A percentile compares a stretch with the other conserved stretches of the same genome.
Conservation (phyloP, 2,329 filamentous ascomycete species). For the Blumeriella jaapii region DNA sequence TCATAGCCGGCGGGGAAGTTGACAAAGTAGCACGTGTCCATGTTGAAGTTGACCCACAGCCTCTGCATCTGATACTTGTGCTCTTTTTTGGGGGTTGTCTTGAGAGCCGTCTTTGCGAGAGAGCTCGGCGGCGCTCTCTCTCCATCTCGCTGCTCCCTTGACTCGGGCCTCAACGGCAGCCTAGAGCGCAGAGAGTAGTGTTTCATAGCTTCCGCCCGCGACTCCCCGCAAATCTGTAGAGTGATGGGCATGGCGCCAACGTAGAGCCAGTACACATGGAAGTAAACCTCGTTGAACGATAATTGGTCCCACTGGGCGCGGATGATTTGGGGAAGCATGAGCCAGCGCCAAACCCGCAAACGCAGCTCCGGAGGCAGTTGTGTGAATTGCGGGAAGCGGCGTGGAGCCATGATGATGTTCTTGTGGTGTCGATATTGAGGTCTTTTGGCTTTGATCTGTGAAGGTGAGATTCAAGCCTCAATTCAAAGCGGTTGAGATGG, state of each 20-base stretch:
- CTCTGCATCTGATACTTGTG: background rate
- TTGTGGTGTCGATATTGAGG: too few relatives aligned
- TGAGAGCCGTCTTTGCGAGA: too few relatives aligned
- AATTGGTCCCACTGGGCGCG: slow-evolving; percentile 4
- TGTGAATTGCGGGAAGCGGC: slow-evolving; percentile 5
- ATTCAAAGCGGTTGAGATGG: too few relatives aligned
- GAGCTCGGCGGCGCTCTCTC: too few relatives aligned
- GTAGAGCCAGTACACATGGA: slow-evolving; percentile 1
- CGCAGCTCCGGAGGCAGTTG: slow-evolving; percentile 12
- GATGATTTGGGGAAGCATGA: slow-evolving; percentile 9
- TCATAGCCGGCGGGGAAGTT: slow-evolving; percentile 1
- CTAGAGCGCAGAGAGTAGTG: slow-evolving; percentile 4
- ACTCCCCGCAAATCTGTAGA: slow-evolving; percentile 6
- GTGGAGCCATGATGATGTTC: slow-evolving; percentile 5
- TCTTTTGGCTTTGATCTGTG: too few relatives aligned
- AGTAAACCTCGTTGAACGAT: background rate
- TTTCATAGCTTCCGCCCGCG: slow-evolving; percentile 8
- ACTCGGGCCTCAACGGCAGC: background rate
- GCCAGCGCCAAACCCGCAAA: slow-evolving; percentile 7
- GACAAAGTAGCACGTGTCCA: slow-evolving; percentile 11
- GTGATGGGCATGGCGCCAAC: slow-evolving; percentile 8
- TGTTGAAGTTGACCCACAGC: slow-evolving; percentile 8
- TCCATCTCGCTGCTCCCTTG: background rate
- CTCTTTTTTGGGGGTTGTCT: background rate
- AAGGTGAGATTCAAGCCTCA: background rate